Conservation (phyloP, 2,329 filamentous ascomycete species). For the Fusarium sp. region DNA sequence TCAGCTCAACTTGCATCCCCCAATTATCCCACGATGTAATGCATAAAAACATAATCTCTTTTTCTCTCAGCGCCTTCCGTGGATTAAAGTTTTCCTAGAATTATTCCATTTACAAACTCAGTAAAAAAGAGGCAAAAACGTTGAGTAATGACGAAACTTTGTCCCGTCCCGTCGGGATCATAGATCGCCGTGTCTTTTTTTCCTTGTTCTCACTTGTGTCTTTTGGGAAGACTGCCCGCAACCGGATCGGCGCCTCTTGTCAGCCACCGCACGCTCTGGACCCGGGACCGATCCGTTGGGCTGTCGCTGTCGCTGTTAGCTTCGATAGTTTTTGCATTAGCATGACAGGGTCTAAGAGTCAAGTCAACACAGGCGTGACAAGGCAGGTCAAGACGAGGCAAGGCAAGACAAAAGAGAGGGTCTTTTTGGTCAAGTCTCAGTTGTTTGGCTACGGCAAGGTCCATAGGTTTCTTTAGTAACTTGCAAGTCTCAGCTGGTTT, state of each 20-base stretch:
- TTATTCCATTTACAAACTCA: neutral
- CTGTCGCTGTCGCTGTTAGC: conserved; percentile 21
- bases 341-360: conserved; percentile 28
- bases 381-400: neutral
- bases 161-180: conserved; percentile 12
- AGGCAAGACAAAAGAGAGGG: neutral
- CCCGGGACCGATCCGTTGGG: conserved; percentile 30
- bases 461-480: neutral
- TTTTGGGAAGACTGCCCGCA: conserved; percentile 15
- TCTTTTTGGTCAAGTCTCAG: neutral
- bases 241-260: conserved; percentile 25
- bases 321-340: conserved; percentile 42
- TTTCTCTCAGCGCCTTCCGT: neutral
- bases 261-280: conserved; percentile 36
- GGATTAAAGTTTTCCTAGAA: conserved; percentile 8
- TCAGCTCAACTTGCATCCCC: no score
- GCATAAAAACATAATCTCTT: conserved; percentile 13
- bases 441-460: neutral
- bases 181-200: conserved; percentile 1
- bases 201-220: conserved; percentile 5
- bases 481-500: neutral
- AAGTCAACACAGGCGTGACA: neutral
- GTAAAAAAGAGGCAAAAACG: conserved; percentile 1
- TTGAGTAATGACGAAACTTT: neutral
- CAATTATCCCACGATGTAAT: no score